Base-by-base conservation (phyloP, 768 basidiomycete genomes). In the Leccinum uliginosum region DNA sequence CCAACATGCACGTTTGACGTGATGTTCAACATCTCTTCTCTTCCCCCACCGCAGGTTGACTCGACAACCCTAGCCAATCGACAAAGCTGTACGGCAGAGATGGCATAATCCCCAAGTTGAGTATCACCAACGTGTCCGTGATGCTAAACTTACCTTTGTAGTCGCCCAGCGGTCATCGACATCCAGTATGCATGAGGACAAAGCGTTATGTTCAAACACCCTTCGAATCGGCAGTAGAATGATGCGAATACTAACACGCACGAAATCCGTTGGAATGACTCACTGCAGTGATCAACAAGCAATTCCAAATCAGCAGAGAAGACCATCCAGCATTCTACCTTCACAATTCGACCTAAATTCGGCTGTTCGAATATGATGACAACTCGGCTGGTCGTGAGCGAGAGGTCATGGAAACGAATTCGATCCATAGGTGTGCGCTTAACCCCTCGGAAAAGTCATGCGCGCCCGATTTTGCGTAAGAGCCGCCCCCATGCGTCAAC, bases 391-490 rank as follows among this genome's bases (percentile, higher is more conserved):
- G 48, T 35, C 46, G 23, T 21, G 43, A 48, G 46, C 10, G 51
- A 50, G 49, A 38, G 40, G 45, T 43, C 44, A 44, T 23, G 38
- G 51, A 50, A 52, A 40, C 44, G 3, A 55, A 50, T 15, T 38
- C 49, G 47, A 29, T 49, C 46, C 50, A 40, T 21, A 50, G 59
- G 58, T 58, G 52, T 60, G 59, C 48, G 12, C 49, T 35, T 56
- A 59, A 62, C 48, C 51, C 60, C 68, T 63, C 63, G 63, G 30
- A 32, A 32, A n/a, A n/a, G n/a, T n/a, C n/a, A n/a, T n/a, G n/a
- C n/a, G 57, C 49, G 53, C 53, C 40, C 56, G 55, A 59, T 51
- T 60, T 59, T 50, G 55, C 59, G 57, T 55, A 59, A 60, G 57
- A 40, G 40, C 55, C 46, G 51, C 48, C 57, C n/a, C 50, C 50